Conservation (phyloP, 106 monocot genomes). For the Acorus calamus region DNA sequence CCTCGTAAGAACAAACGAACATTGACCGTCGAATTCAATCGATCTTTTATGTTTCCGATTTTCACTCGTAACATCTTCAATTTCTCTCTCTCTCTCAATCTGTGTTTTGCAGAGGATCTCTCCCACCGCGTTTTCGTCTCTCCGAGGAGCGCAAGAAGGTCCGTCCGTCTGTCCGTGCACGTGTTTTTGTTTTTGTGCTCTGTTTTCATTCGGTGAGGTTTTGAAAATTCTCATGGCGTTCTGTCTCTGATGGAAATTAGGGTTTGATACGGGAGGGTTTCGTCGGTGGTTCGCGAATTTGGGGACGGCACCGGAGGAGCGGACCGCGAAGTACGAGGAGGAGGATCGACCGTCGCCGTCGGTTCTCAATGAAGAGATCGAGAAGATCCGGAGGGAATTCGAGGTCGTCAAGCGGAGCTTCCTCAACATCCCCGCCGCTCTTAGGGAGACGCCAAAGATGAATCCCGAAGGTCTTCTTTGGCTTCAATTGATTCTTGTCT, state of each 20-base stretch:
- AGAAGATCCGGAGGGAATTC: constrained; percentile 46
- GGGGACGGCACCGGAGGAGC: constrained; percentile 1
- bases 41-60: background rate
- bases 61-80: background rate
- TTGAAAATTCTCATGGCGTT: background rate
- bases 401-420: constrained; percentile 70
- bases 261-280: constrained; percentile 3
- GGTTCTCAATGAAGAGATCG: constrained; percentile 20
- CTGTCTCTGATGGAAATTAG: background rate
- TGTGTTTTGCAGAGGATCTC: constrained; percentile 9
- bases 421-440: constrained; percentile 42
- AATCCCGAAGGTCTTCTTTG: constrained; percentile 56
- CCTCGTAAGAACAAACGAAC: constrained; percentile 1
- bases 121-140: background rate
- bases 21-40: background rate
- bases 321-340: background rate
- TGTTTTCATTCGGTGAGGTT: background rate
- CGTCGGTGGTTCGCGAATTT: constrained; percentile 9
- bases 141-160: constrained; percentile 1
- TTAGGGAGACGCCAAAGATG: constrained; percentile 78
- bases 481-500: constrained; percentile 2
- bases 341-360: background rate
- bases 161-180: background rate
- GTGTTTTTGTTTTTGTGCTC: background rate
- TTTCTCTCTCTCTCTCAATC: background rate